Evolutionary conservation across 2,329 filamentous ascomycete genomes (phyloP), one percentile per base, ranked within the genome.

Genomic region (Aciculosporium take): DNA sequence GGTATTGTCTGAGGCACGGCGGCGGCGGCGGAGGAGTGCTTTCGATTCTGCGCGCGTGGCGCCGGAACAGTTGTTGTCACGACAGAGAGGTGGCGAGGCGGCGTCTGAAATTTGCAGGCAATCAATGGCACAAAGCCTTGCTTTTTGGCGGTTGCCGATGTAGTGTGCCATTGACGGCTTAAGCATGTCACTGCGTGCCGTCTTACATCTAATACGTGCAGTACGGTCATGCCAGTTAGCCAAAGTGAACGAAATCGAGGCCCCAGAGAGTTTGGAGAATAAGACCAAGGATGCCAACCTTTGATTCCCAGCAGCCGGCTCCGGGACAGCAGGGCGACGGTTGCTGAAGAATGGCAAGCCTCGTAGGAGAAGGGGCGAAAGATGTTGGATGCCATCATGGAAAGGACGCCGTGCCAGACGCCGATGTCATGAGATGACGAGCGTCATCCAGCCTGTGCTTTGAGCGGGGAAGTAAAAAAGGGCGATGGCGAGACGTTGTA

Each of bases 1-100:
- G 85, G 83, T 3, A 61, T 71, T 20, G 69, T 68, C 2, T 63
- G 59, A 12, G 69, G 54, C 4, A 59, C 56, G 24, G 53, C 53
- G 32, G 51, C 50, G 5, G 67, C 65, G 15, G 66, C 67, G 49
- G n/a, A n/a, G n/a, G n/a, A n/a, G n/a, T n/a, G n/a, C n/a, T n/a
- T n/a, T n/a, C 65, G 67, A 9, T 55, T 46, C 17, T 55, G 53
- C n/a, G 44, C 41, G 17, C 43, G 42, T 12, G 49, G 44, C 39
- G 52, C 33, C 6, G 52, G 42, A n/a, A 30, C 48, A 44, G n/a
- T 53, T 52, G 36, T 58, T 41, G 37, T 40, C 13, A 46, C 42
- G 8, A 60, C 56, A 9, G 64, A 63, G 10, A 59, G 58, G 58
- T 62, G 57, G 23, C 62, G 64, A 41, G 64, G 56, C 28, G 64